phyloP scores from a whole-genome alignment of 768 basidiomycete species.

The Tricholoma sp. region DNA sequence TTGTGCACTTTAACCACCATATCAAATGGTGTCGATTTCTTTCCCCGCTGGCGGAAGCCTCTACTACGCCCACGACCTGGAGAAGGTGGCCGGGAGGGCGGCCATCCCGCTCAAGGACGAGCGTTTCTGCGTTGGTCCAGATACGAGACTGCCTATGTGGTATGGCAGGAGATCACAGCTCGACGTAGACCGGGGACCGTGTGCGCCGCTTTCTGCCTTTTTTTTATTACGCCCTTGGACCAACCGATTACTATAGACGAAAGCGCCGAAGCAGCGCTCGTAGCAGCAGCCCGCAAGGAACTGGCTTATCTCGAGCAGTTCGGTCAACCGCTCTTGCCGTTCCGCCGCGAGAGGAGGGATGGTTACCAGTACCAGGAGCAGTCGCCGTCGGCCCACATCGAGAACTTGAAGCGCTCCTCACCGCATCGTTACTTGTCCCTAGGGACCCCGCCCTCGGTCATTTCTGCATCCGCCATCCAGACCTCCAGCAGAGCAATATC shows the following conservation, averaged over 20 bases:
- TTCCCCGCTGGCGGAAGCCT: constrained; percentile 51
- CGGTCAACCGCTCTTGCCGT: constrained; percentile 42
- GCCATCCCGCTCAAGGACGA: constrained; percentile 34
- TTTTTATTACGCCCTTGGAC: constrained; percentile 22
- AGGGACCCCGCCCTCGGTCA: constrained; percentile 29
- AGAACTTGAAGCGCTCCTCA: constrained; percentile 43
- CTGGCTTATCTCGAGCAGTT: constrained; percentile 42
- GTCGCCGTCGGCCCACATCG: constrained; percentile 34
- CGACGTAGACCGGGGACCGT: constrained; percentile 46
- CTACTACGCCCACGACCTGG: constrained; percentile 42
- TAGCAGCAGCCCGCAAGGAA: constrained; percentile 40
- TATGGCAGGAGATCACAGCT: constrained; percentile 45
- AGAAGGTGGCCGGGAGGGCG: constrained; percentile 28
- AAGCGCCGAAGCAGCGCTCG: constrained; percentile 27
- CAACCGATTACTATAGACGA: constrained; percentile 33
- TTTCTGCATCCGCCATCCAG: constrained; percentile 51
- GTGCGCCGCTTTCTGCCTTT: constrained; percentile 35
- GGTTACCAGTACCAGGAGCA: constrained; percentile 41
- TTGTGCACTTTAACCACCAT: too few relatives aligned
- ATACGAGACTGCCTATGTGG: constrained; percentile 40
- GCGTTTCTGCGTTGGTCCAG: constrained; percentile 43
- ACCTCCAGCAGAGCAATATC: constrained; percentile 47
- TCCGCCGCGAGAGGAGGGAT: constrained; percentile 36
- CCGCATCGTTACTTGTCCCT: constrained; percentile 42
- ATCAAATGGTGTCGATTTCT: too few relatives aligned